Evolutionary conservation across 2,329 filamentous ascomycete genomes (phyloP).

Genomic region (Hypoxylon sp.): DNA sequence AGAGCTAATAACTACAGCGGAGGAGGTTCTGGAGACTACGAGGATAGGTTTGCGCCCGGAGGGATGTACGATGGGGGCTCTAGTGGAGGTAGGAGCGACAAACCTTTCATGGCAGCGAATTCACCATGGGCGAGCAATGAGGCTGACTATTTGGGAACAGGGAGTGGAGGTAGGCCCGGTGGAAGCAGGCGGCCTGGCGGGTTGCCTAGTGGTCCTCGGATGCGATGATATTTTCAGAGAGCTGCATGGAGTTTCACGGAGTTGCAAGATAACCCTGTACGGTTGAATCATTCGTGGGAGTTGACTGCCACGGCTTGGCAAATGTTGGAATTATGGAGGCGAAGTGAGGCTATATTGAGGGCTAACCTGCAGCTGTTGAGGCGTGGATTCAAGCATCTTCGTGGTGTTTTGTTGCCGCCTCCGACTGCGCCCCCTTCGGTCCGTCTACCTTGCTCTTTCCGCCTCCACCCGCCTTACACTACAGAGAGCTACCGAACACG

Average conservation of each 20-base stretch:
- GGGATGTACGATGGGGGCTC: constrained; percentile 61
- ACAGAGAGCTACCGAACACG: constrained; percentile 18
- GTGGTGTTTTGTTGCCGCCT: constrained; percentile 13
- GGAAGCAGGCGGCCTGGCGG: constrained; percentile 57
- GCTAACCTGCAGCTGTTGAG: constrained; percentile 9
- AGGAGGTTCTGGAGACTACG: constrained; percentile 59
- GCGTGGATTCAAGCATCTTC: constrained; percentile 17
- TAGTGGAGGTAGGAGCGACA: constrained; percentile 55
- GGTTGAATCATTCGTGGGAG: constrained; percentile 3
- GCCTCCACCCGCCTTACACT: constrained; percentile 19
- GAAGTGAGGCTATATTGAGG: constrained; percentile 27
- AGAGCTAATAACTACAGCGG: constrained; percentile 49
- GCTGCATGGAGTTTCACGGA: neutral
- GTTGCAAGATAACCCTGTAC: constrained; percentile 10
- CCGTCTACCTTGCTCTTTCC: constrained; percentile 5
- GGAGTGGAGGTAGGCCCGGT: constrained; percentile 56
- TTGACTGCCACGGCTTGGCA: constrained; percentile 25
- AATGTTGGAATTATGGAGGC: constrained; percentile 12
- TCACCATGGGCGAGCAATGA: constrained; percentile 64
- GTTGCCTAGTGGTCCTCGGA: constrained; percentile 58
- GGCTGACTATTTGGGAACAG: constrained; percentile 57
- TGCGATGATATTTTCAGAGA: constrained; percentile 56
- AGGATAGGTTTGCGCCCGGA: constrained; percentile 64
- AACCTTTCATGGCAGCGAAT: constrained; percentile 63
- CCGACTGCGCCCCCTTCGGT: constrained; percentile 31